Conservation (phyloP, 2,329 filamentous ascomycete species). For the Penicillium sp. region DNA sequence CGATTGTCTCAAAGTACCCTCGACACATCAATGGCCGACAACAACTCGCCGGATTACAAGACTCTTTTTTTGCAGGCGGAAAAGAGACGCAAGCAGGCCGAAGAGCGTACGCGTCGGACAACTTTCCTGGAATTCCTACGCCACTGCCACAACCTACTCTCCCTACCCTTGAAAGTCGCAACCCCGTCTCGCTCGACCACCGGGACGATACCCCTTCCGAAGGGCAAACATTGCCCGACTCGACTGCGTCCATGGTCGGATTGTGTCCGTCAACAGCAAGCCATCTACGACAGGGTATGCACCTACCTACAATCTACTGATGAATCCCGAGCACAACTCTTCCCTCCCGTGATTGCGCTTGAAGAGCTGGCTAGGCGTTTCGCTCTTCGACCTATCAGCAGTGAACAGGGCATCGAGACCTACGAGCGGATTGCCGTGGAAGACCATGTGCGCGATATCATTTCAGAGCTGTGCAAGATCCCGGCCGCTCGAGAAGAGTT, state of each 20-base stretch:
- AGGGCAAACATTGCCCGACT: slow-evolving; percentile 18
- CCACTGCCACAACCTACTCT: slow-evolving; percentile 1
- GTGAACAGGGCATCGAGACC: slow-evolving; percentile 16
- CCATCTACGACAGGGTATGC: slow-evolving; percentile 13
- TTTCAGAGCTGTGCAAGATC: slow-evolving; percentile 23
- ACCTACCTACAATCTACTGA: slow-evolving; percentile 9
- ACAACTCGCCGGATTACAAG: slow-evolving; percentile 7
- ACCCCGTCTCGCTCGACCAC: slow-evolving; percentile 18
- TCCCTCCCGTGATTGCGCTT: slow-evolving; percentile 13
- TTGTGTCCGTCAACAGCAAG: slow-evolving; percentile 9
- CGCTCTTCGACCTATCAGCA: slow-evolving; percentile 11
- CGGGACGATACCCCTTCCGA: slow-evolving; percentile 13
- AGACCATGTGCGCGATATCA: slow-evolving; percentile 19
- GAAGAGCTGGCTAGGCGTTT: slow-evolving; percentile 12
- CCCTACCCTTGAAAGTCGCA: slow-evolving; percentile 12
- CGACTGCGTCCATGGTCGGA: slow-evolving; percentile 13
- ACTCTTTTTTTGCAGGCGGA: slow-evolving; percentile 5
- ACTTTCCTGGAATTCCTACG: slow-evolving; percentile 14
- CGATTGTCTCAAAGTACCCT: neutral
- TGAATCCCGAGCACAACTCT: slow-evolving; percentile 9
- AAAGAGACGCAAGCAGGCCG: neutral
- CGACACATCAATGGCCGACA: slow-evolving; percentile 3
- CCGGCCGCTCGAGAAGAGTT: slow-evolving; percentile 10
- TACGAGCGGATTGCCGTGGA: slow-evolving; percentile 14
- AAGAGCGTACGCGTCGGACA: slow-evolving; percentile 11